Evolutionary conservation across 2,329 filamentous ascomycete species (phyloP), one percentile per base, ranked within the genome.

Genomic region (Clonostachys rosea): DNA sequence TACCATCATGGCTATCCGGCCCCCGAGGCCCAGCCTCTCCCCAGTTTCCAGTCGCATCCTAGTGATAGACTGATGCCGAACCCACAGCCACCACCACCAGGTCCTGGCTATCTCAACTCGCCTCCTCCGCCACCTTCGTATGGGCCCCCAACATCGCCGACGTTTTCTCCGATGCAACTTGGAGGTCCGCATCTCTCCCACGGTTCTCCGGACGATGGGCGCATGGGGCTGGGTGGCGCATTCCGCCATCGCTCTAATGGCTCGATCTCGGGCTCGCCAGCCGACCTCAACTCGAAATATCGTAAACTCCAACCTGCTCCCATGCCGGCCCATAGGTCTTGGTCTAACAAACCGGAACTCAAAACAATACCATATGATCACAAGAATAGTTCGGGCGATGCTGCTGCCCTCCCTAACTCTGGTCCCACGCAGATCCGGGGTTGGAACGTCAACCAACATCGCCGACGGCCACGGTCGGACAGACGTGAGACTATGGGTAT

Each of bases 231-330:
- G 12, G 57, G 53, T 45, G 60, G 61, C 34, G 52, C 54, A 34
- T 62, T 66, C 50, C 63, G 61, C 41, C 65, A 68, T 48, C 60
- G 65, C 43, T 67, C 64, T 33, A 66, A 66, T 34, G 62, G 61
- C 44, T 67, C 66, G n/a, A 62, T 61, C 11, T 66, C 64, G 12
- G 64, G 42, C 13, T 17, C 34, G 12, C 12, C 14, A 18, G 37
- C 42, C 6, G 39, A 36, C 17, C 14, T 35, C 3, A 39, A 47
- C 35, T 33, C 41, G 20, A 78, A 79, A 55, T 81, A 79, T 55
- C 71, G 78, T 42, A 81, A 79, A 60, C 73, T 83, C 37, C 78
- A 81, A 50, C 79, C 79, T 10, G 79, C 79, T 1, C 78, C 78
- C 1, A 69, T 78, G 20, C 72, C 76, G 7, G 68, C 76, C 33